A percentile compares a stretch with the other conserved stretches of the same genome.
phyloP scores from a whole-genome alignment of 2,329 filamentous ascomycete genomes.

The Botrytis byssoidea region DNA sequence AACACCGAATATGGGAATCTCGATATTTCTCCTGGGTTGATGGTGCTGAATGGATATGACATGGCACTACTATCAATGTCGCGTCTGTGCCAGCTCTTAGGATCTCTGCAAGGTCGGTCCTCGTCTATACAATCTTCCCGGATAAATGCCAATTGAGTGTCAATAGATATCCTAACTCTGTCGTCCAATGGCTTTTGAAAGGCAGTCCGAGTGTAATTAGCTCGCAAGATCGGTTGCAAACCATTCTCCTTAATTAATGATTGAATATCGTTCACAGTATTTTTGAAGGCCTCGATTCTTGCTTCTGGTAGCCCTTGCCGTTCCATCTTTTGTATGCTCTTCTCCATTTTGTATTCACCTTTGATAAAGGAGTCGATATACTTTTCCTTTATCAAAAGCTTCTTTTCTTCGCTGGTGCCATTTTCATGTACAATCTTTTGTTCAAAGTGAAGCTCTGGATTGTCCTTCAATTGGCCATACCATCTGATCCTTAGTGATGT shows the following conservation, averaged over 20 bases:
- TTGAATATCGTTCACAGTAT: slow-evolving; percentile 74
- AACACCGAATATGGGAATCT: slow-evolving; percentile 88
- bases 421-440: slow-evolving; percentile 82
- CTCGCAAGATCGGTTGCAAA: slow-evolving; percentile 80
- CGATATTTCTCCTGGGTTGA: slow-evolving; percentile 87
- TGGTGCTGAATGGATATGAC: slow-evolving; percentile 81
- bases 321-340: slow-evolving; percentile 83
- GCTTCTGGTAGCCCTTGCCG: slow-evolving; percentile 66
- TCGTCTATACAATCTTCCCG: slow-evolving; percentile 72
- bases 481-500: slow-evolving; percentile 84
- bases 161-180: slow-evolving; percentile 85
- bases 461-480: slow-evolving; percentile 80
- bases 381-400: slow-evolving; percentile 88
- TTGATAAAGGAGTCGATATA: slow-evolving; percentile 86
- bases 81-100: slow-evolving; percentile 82
- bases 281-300: slow-evolving; percentile 67
- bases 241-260: slow-evolving; percentile 73
- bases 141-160: slow-evolving; percentile 89
- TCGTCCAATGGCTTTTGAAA: slow-evolving; percentile 96
- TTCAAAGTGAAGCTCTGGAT: slow-evolving; percentile 80
- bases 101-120: slow-evolving; percentile 84
- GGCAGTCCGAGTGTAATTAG: slow-evolving; percentile 90
- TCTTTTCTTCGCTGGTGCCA: slow-evolving; percentile 73
- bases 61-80: slow-evolving; percentile 84
- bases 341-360: slow-evolving; percentile 88